Evolutionary conservation across 345 rosid genomes (phyloP).

Genomic region (Pugionium cornutum): DNA sequence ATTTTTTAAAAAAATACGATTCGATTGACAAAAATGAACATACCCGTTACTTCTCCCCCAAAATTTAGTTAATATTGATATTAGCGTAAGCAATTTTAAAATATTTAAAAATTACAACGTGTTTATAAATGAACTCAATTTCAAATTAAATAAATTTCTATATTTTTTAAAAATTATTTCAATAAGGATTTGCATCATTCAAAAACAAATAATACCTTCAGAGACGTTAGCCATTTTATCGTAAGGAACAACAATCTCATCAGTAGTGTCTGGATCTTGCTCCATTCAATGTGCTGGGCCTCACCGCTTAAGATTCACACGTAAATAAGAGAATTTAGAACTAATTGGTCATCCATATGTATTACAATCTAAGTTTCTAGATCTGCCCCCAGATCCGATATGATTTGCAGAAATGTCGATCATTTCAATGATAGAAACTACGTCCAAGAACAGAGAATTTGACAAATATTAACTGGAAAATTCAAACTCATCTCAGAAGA

Average conservation of each 20-base stretch:
- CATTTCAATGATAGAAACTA: neutral
- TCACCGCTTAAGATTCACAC: conserved; percentile 39
- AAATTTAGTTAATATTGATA: too few species aligned
- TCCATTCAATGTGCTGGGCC: conserved; percentile 51
- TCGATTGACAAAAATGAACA: too few species aligned
- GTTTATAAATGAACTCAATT: too few species aligned
- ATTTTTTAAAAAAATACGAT: too few species aligned
- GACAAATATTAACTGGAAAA: neutral
- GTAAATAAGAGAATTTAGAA: neutral
- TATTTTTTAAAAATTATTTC: neutral
- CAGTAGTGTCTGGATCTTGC: conserved; percentile 52
- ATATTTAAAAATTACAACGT: too few species aligned
- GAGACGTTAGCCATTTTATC: conserved; percentile 41
- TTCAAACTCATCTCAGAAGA: neutral
- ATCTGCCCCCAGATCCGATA: conserved; percentile 30
- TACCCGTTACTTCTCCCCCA: too few species aligned
- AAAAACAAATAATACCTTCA: conserved; percentile 28
- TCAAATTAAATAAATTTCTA: too few species aligned
- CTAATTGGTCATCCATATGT: neutral
- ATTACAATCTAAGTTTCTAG: neutral
- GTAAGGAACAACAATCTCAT: conserved; percentile 51
- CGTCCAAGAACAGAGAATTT: neutral
- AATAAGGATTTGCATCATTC: neutral
- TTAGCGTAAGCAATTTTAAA: too few species aligned
- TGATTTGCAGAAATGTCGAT: neutral